Evolutionary conservation across 805 yeast species (phyloP).

Genomic region (Metschnikowia peoriensis): DNA sequence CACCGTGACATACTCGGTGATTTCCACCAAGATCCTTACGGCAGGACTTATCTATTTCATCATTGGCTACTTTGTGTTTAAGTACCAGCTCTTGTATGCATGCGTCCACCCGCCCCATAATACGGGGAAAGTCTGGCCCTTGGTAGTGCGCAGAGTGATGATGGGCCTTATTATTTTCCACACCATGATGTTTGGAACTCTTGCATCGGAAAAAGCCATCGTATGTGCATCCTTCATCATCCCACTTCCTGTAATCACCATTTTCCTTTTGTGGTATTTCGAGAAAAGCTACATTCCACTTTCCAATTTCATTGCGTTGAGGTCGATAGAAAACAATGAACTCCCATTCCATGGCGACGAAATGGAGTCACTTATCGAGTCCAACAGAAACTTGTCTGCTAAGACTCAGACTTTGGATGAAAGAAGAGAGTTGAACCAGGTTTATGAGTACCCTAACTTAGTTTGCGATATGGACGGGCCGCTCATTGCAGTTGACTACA

Average conservation of each 20-base stretch:
- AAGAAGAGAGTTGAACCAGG: conserved; percentile 64
- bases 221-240: conserved; percentile 64
- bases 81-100: conserved; percentile 85
- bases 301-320: conserved; percentile 79
- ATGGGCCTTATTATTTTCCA: conserved; percentile 83
- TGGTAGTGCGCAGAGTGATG: conserved; percentile 77
- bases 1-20: conserved; percentile 81
- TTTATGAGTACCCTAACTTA: conserved; percentile 76
- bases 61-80: conserved; percentile 84
- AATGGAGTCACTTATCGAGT: conserved; percentile 20
- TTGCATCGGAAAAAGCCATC: conserved; percentile 80
- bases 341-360: conserved; percentile 21
- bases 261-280: conserved; percentile 72
- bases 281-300: conserved; percentile 79
- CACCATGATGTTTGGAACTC: conserved; percentile 87
- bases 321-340: conserved; percentile 63
- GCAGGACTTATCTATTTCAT: conserved; percentile 84
- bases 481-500: conserved; percentile 66
- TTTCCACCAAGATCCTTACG: conserved; percentile 81
- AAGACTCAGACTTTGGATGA: conserved; percentile 68
- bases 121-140: conserved; percentile 95
- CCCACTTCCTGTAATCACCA: conserved; percentile 73
- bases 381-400: conserved; percentile 7
- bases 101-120: conserved; percentile 96
- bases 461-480: conserved; percentile 79